Evolutionary conservation across 179 eudicot genomes (phyloP).

Genomic region (Beta macrorhiza): DNA sequence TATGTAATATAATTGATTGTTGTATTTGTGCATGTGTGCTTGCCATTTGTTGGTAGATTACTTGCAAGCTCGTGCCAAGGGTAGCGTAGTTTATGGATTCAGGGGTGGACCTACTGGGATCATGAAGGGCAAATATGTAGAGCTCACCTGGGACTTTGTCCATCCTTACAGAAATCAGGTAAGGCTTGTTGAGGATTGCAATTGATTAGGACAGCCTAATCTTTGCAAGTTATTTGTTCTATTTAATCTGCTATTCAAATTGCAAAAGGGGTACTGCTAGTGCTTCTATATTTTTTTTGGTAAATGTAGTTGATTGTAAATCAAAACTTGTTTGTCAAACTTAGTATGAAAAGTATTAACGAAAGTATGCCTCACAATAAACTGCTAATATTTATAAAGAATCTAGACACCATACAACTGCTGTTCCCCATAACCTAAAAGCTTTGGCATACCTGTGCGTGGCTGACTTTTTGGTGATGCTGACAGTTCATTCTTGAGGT

Average conservation of each 20-base stretch:
- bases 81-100: conserved; percentile 82
- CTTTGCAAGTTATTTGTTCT: background rate
- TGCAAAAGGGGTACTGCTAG: background rate
- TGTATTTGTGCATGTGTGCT: conserved; percentile 1
- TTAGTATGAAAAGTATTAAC: background rate
- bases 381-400: background rate
- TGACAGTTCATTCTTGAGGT: background rate
- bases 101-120: conserved; percentile 96
- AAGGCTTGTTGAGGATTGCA: conserved; percentile 12
- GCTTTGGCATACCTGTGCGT: background rate
- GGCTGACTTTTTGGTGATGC: background rate
- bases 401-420: background rate
- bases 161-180: conserved; percentile 98
- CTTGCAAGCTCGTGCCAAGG: conserved; percentile 77
- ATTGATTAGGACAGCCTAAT: background rate
- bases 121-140: conserved; percentile 82
- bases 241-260: background rate
- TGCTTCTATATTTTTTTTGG: background rate
- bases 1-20: background rate
- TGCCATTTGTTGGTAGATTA: conserved; percentile 53
- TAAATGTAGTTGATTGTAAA: background rate
- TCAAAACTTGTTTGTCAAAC: background rate
- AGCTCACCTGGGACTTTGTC: conserved; percentile 70
- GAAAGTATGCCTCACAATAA: background rate
- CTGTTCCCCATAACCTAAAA: background rate